Evolutionary conservation across 352 stramenopile genomes (phyloP).

Genomic region (Thalassiosira hispida): DNA sequence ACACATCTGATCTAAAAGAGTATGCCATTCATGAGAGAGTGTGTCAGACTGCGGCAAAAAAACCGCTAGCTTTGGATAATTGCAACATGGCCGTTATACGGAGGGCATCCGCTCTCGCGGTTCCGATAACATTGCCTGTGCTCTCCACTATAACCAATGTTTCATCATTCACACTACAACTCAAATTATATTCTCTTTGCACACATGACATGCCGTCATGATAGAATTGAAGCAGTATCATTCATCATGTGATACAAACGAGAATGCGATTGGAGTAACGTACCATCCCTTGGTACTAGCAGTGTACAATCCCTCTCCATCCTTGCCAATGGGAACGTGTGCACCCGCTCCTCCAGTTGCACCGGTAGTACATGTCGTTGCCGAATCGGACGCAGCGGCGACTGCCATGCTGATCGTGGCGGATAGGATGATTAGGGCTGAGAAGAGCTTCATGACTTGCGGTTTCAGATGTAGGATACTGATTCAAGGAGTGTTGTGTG

Average conservation of each 20-base stretch:
- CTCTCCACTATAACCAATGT: background rate
- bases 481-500: too few species aligned
- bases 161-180: background rate
- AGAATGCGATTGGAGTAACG: too few species aligned
- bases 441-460: background rate
- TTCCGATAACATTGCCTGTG: background rate
- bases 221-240: too few species aligned
- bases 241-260: too few species aligned
- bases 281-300: constrained; percentile 61
- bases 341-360: constrained; percentile 14
- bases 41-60: background rate
- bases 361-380: background rate
- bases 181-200: too few species aligned
- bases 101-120: constrained; percentile 2
- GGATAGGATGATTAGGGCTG: background rate
- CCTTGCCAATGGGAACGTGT: constrained; percentile 52
- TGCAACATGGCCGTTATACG: background rate
- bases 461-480: background rate
- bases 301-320: constrained; percentile 52
- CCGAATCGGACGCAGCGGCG: constrained; percentile 1
- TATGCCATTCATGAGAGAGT: background rate
- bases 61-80: background rate
- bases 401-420: background rate
- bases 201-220: too few species aligned
- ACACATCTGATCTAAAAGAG: too few species aligned